Conservation (phyloP, 495 filamentous ascomycete species). For the Penicillium pancosmium region DNA sequence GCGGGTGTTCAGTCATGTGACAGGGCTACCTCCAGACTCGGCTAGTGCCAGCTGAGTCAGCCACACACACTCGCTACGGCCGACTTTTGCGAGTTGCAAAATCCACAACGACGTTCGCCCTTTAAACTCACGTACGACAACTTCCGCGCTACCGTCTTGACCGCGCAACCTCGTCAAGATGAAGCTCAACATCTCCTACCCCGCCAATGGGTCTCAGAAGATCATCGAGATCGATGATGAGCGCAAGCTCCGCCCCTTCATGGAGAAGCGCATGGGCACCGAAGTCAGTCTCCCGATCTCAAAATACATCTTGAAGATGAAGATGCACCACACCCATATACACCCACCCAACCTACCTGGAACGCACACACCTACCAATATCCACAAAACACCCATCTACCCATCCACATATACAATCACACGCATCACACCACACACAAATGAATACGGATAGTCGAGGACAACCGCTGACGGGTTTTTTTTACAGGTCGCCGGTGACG, state of each 20-base stretch:
- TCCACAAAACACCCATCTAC: slow-evolving; percentile 11
- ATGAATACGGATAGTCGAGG: slow-evolving; percentile 26
- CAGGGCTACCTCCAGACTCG: slow-evolving; percentile 22
- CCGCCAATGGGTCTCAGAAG: slow-evolving; percentile 98
- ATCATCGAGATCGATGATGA: slow-evolving; percentile 98
- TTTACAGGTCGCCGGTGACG: slow-evolving; percentile 69
- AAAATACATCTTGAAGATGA: too few species aligned
- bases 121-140: slow-evolving; percentile 51
- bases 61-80: slow-evolving; percentile 38
- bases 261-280: slow-evolving; percentile 94
- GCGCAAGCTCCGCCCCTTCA: slow-evolving; percentile 83
- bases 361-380: slow-evolving; percentile 6
- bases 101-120: slow-evolving; percentile 35
- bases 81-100: slow-evolving; percentile 34
- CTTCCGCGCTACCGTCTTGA: slow-evolving; percentile 55
- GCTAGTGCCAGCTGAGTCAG: slow-evolving; percentile 28
- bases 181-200: slow-evolving; percentile 98
- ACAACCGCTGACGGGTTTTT: slow-evolving; percentile 38
- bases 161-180: slow-evolving; percentile 61
- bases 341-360: neutral
- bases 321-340: slow-evolving; percentile 9
- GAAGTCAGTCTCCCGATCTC: slow-evolving; percentile 65
- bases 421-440: slow-evolving; percentile 15
- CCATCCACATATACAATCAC: slow-evolving; percentile 14
- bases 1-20: slow-evolving; percentile 16